These are phyloP conservation scores for Grigorovia yakushimaensis DNA, from an alignment of 805 yeast genomes.

Conservation along the genomic window DNA sequence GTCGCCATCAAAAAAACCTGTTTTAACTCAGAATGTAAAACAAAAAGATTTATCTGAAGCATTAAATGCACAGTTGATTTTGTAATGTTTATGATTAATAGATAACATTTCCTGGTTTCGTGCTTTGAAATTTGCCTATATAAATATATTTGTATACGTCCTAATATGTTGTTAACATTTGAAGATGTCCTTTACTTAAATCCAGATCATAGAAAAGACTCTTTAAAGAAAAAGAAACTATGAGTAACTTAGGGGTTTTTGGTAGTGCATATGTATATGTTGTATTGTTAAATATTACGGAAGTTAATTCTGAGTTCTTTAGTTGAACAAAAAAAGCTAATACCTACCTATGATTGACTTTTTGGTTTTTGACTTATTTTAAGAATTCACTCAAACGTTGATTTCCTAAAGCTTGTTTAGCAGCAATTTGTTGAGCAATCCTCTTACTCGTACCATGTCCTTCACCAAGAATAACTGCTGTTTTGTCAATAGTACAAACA, in stretches of 20 bases:
- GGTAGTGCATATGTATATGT: too few species aligned
- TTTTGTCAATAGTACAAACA: conserved; percentile 9
- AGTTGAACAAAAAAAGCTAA: too few species aligned
- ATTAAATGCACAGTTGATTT: conserved; percentile 20
- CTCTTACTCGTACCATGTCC: conserved; percentile 14
- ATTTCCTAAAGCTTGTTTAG: conserved; percentile 6
- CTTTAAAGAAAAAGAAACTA: too few species aligned
- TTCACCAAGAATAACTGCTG: conserved; percentile 9
- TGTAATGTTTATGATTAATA: conserved; percentile 3
- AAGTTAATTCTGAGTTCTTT: too few species aligned
- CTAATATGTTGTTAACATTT: too few species aligned
- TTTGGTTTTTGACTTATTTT: not conserved
- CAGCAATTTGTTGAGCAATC: conserved; percentile 13
- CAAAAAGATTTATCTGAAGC: conserved; percentile 24
- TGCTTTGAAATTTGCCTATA: too few species aligned
- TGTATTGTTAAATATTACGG: too few species aligned
- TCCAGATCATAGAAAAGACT: too few species aligned
- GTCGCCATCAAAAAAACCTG: conserved; percentile 9
- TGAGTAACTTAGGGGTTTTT: too few species aligned
- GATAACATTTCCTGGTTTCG: too few species aligned
- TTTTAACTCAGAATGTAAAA: conserved; percentile 12
- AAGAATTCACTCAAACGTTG: not conserved
- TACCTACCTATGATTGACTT: not conserved
- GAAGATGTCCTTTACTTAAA: too few species aligned
- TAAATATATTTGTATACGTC: too few species aligned